phyloP scores from a whole-genome alignment of 2,329 filamentous ascomycete species.

The Zelopaecilomyces penicillatus region DNA sequence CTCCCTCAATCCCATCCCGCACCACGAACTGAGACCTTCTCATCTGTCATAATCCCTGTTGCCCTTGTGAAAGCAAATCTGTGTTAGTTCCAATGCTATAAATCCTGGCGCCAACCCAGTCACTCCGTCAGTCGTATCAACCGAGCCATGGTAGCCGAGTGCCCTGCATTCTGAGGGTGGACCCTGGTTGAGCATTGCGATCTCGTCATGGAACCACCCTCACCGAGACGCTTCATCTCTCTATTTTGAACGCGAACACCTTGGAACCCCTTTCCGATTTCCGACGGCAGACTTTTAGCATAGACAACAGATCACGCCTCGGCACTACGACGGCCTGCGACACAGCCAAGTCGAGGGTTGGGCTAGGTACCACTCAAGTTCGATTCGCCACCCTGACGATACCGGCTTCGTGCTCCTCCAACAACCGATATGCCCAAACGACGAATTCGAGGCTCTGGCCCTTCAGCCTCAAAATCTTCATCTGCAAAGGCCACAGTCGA shows the following conservation, averaged over 20 bases:
- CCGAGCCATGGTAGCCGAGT: conserved; percentile 23
- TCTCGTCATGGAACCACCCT: conserved; percentile 51
- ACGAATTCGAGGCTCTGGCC: conserved; percentile 14
- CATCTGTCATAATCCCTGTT: conserved; percentile 1
- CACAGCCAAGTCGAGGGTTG: neutral
- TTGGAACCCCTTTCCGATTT: too few species aligned
- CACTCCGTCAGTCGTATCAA: too few species aligned
- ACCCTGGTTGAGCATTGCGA: conserved; percentile 26
- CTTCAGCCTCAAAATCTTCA: conserved; percentile 1
- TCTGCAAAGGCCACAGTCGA: too few species aligned
- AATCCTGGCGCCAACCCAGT: too few species aligned
- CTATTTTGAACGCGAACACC: neutral
- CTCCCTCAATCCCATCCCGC: neutral
- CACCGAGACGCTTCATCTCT: conserved; percentile 27
- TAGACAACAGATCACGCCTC: neutral
- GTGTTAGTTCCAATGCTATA: too few species aligned
- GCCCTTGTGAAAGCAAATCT: neutral
- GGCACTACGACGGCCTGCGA: neutral
- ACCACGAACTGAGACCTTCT: neutral
- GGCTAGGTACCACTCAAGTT: neutral
- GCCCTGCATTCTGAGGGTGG: conserved; percentile 48
- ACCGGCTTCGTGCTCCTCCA: neutral
- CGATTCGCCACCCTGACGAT: conserved; percentile 1
- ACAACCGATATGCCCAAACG: conserved; percentile 14
- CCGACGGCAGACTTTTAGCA: neutral